Percentiles rank a stretch among this genome's conserved stretches.
These are phyloP conservation scores for Mycena rebaudengoi DNA, from an alignment of 768 basidiomycete genomes.

Conservation along the genomic window DNA sequence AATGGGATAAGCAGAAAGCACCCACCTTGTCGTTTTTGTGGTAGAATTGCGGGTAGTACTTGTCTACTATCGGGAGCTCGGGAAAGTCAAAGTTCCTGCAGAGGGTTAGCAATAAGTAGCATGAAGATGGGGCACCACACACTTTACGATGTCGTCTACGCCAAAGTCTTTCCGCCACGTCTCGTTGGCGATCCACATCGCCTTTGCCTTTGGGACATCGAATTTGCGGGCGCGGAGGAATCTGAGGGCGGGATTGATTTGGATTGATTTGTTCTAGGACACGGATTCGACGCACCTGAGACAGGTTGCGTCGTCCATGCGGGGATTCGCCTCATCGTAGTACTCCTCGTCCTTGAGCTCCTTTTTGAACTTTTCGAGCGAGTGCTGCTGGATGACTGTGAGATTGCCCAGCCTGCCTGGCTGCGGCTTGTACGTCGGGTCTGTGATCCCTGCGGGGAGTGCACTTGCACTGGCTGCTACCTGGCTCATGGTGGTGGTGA, in stretches of 20 bases:
- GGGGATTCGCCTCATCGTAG: conserved; percentile 58
- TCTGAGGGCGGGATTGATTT: conserved; percentile 44
- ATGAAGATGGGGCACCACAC: conserved; percentile 33
- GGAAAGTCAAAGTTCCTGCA: conserved; percentile 85
- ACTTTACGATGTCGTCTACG: conserved; percentile 79
- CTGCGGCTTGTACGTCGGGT: conserved; percentile 69
- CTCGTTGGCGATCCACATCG: conserved; percentile 84
- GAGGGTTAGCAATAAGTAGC: not conserved
- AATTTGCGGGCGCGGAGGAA: conserved; percentile 96
- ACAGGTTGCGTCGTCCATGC: conserved; percentile 77
- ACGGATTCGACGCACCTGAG: conserved; percentile 56
- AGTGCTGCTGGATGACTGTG: conserved; percentile 63
- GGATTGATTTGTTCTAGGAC: not conserved
- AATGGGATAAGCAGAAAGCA: no score
- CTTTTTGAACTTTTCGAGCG: conserved; percentile 73
- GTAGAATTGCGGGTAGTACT: conserved; percentile 95
- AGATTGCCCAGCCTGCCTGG: conserved; percentile 88
- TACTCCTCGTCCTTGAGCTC: conserved; percentile 67
- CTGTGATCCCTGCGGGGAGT: conserved; percentile 66
- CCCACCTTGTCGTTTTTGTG: conserved; percentile 93
- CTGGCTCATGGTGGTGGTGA: no score
- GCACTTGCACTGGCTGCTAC: conserved; percentile 59
- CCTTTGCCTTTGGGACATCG: conserved; percentile 81
- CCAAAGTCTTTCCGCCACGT: conserved; percentile 91
- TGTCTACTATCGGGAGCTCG: conserved; percentile 84